phyloP scores from a whole-genome alignment of 1,284 basidiomycete species.

The Tilletia horrida region DNA sequence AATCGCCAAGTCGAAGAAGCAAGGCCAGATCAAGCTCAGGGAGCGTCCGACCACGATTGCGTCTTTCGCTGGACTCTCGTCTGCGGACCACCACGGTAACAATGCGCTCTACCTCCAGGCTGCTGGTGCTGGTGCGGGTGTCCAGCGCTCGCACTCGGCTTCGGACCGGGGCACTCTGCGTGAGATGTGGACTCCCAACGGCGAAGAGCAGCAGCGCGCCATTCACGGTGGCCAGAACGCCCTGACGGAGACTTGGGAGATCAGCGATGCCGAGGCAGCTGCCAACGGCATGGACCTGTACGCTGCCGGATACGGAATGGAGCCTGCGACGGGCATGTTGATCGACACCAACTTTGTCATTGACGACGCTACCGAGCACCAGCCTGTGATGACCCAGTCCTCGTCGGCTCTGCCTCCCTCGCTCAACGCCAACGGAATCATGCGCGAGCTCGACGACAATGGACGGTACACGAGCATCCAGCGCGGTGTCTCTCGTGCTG shows the following conservation, averaged over 20 bases:
- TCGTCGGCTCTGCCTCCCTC: not conserved
- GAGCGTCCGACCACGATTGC: slow-evolving; percentile 20
- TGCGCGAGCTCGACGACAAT: slow-evolving; percentile 4
- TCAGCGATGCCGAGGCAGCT: slow-evolving; percentile 8
- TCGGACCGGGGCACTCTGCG: slow-evolving; percentile 23
- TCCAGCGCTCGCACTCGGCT: not conserved
- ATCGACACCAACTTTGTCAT: slow-evolving; percentile 9
- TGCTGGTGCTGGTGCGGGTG: slow-evolving; percentile 29
- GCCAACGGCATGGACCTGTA: slow-evolving; percentile 20
- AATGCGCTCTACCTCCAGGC: not conserved
- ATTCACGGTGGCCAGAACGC: slow-evolving; percentile 19
- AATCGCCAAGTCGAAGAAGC: slow-evolving; percentile 28
- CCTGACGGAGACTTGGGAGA: slow-evolving; percentile 27
- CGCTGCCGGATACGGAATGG: not conserved
- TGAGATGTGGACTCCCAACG: slow-evolving; percentile 43
- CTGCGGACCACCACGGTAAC: not conserved
- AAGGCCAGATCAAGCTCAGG: slow-evolving; percentile 25
- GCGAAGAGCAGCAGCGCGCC: slow-evolving; percentile 29
- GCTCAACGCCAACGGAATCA: not conserved
- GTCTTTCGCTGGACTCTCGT: slow-evolving; percentile 25
- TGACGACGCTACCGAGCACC: slow-evolving; percentile 2
- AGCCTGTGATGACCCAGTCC: not conserved
- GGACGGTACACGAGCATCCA: slow-evolving; percentile 8
- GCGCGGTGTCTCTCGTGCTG: slow-evolving; percentile 21
- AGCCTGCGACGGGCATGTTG: slow-evolving; percentile 21